A percentile compares a stretch with the other conserved stretches of the same genome.
Conservation (phyloP, 2,329 filamentous ascomycete genomes). For the Xylaria sp. region DNA sequence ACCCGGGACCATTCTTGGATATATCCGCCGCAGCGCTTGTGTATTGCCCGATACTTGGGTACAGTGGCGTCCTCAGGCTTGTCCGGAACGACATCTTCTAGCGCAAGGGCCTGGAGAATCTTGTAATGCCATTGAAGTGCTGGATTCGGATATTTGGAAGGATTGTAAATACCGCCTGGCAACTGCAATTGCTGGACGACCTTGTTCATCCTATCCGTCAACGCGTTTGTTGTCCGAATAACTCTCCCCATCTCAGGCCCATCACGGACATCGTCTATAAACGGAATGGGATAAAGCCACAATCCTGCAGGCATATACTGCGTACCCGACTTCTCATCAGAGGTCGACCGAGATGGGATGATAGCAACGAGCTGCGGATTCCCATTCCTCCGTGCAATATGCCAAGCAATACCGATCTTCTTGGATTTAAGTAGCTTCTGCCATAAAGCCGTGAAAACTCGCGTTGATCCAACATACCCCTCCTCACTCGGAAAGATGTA, state of each 20-base stretch:
- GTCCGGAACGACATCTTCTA: constrained; percentile 90
- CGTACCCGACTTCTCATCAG: constrained; percentile 72
- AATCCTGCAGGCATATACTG: constrained; percentile 83
- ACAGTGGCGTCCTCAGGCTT: constrained; percentile 79
- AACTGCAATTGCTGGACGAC: constrained; percentile 89
- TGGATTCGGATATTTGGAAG: constrained; percentile 89
- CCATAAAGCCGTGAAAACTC: constrained; percentile 91
- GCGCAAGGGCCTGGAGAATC: constrained; percentile 88
- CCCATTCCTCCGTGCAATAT: constrained; percentile 82
- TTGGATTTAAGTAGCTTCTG: constrained; percentile 83
- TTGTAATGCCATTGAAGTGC: constrained; percentile 97
- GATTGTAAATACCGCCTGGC: constrained; percentile 86
- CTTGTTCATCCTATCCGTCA: constrained; percentile 84
- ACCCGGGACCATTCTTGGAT: constrained; percentile 80
- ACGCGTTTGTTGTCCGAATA: constrained; percentile 70
- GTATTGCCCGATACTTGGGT: constrained; percentile 87
- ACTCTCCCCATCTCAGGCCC: constrained; percentile 70
- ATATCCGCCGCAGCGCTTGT: constrained; percentile 85
- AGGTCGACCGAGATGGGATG: constrained; percentile 76
- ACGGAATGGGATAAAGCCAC: constrained; percentile 90
- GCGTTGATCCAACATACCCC: constrained; percentile 87
- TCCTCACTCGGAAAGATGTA: constrained; percentile 97
- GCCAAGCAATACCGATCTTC: constrained; percentile 91
- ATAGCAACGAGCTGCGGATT: constrained; percentile 84
- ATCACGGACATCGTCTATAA: constrained; percentile 86